Conservation (phyloP, 441 rosid genomes). For the Corymbia calophylla region DNA sequence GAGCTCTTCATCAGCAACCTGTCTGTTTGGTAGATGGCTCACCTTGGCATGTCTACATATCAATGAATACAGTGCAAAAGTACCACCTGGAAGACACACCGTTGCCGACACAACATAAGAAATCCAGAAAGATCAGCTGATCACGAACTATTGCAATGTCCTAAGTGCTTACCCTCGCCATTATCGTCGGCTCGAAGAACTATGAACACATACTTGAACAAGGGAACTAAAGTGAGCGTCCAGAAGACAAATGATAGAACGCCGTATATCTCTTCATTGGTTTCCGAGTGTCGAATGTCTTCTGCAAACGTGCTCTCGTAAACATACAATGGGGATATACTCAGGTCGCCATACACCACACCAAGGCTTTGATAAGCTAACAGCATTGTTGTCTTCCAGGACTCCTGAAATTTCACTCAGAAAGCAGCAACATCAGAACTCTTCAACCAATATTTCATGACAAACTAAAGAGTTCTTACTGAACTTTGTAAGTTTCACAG, state of each 20-base stretch:
- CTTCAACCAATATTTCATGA: neutral
- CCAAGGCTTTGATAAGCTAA: constrained; percentile 97
- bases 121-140: neutral
- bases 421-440: neutral
- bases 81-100: constrained; percentile 54
- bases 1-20: constrained; percentile 84
- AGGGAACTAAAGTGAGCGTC: constrained; percentile 87
- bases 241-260: constrained; percentile 93
- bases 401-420: constrained; percentile 48
- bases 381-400: constrained; percentile 68
- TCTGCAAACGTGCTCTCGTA: constrained; percentile 91
- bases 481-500: neutral
- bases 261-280: constrained; percentile 89
- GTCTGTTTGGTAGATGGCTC: constrained; percentile 89
- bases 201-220: constrained; percentile 85
- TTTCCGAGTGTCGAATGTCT: constrained; percentile 73
- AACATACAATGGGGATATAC: constrained; percentile 93
- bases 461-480: neutral
- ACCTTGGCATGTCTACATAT: constrained; percentile 91
- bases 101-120: neutral
- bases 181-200: constrained; percentile 94
- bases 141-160: neutral
- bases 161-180: constrained; percentile 66
- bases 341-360: constrained; percentile 91
- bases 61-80: constrained; percentile 87